Conservation (phyloP, 2,329 filamentous ascomycete species). For the Mollisia scopiformis region DNA sequence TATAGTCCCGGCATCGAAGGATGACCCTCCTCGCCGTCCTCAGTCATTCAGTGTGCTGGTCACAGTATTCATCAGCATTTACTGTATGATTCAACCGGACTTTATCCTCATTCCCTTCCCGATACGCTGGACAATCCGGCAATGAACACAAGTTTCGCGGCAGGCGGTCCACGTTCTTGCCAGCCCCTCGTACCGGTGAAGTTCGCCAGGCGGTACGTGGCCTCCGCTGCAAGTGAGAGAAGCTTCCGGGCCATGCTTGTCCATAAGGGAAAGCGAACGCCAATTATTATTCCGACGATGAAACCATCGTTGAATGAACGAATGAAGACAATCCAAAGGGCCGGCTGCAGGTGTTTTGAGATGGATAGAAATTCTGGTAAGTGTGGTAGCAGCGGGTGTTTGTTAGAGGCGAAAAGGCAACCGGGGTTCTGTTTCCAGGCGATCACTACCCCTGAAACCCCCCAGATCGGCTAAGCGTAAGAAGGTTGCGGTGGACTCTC, state of each 20-base stretch:
- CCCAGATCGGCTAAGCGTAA: neutral
- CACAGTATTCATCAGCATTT: too few relatives aligned
- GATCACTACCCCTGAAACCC: neutral
- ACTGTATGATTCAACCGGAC: slow-evolving; percentile 12
- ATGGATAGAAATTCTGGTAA: too few relatives aligned
- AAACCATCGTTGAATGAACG: neutral
- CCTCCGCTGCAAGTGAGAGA: slow-evolving; percentile 6
- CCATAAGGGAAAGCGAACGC: neutral
- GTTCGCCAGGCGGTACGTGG: slow-evolving; percentile 4
- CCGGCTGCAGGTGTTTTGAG: neutral
- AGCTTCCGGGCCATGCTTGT: neutral
- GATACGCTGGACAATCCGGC: slow-evolving; percentile 13
- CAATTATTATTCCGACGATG: neutral
- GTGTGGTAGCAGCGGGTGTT: too few relatives aligned
- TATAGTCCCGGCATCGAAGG: slow-evolving; percentile 1
- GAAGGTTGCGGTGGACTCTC: neutral
- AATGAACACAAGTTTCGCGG: neutral
- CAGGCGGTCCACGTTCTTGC: slow-evolving; percentile 9
- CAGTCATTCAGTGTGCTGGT: too few relatives aligned
- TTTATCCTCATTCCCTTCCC: slow-evolving; percentile 15
- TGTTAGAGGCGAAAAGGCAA: neutral
- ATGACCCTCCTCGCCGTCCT: neutral
- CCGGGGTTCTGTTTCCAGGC: neutral
- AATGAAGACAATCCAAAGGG: neutral
- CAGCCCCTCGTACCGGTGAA: neutral